Evolutionary conservation across 306 rosid species (phyloP).

Genomic region (Spatholobus suberectus): DNA sequence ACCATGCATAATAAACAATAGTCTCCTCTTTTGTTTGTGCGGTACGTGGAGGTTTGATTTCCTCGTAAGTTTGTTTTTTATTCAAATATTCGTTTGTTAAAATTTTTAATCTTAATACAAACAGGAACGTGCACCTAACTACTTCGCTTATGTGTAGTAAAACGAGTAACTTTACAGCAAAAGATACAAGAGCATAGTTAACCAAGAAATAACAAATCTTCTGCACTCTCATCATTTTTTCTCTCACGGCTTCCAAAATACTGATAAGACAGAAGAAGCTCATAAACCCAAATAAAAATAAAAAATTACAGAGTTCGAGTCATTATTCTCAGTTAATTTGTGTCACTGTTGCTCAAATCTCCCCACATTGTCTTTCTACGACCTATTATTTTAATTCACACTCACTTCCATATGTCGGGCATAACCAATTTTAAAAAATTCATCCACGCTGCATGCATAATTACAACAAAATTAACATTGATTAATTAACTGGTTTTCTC

Average conservation of each 20-base stretch:
- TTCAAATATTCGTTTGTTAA: neutral
- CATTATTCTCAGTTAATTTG: slow-evolving; percentile 36
- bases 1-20: neutral
- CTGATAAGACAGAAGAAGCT: slow-evolving; percentile 44
- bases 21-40: neutral
- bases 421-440: slow-evolving; percentile 44
- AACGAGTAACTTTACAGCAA: slow-evolving; percentile 19
- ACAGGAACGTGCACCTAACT: slow-evolving; percentile 1
- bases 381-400: slow-evolving; percentile 39
- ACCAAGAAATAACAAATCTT: slow-evolving; percentile 39
- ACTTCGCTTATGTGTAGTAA: neutral
- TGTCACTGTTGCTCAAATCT: slow-evolving; percentile 36
- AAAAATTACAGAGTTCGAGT: slow-evolving; percentile 17
- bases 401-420: slow-evolving; percentile 60
- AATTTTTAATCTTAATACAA: slow-evolving; percentile 11
- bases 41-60: slow-evolving; percentile 10
- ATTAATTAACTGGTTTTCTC: neutral
- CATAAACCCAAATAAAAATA: slow-evolving; percentile 26
- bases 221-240: slow-evolving; percentile 38
- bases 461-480: slow-evolving; percentile 27
- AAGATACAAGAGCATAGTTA: slow-evolving; percentile 43
- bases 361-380: slow-evolving; percentile 38
- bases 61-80: neutral
- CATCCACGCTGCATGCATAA: slow-evolving; percentile 49
- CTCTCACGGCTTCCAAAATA: neutral